Evolutionary conservation across 1,284 basidiomycete genomes (phyloP), one percentile per base, ranked within the genome.

Genomic region (Malassezia pachydermatis): DNA sequence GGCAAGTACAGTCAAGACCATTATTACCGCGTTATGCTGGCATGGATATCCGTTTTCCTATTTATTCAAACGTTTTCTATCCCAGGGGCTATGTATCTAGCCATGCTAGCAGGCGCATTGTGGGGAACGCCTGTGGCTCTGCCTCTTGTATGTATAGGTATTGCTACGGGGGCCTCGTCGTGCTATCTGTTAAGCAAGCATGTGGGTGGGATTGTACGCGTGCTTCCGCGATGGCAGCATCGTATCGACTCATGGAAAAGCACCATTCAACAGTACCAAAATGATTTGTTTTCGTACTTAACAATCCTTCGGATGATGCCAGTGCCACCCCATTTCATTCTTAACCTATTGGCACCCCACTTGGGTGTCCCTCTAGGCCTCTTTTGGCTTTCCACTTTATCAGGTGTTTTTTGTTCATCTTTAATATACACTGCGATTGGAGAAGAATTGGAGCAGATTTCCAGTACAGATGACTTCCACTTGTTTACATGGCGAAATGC

Each of bases 51-150:
- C 51, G 84, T 88, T 1, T 95, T 94, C 73, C 79, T 96, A 58
- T 98, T 95, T 32, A 33, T 96, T 4, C 92, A 98, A 76, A 87
- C 89, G 0, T 98, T 96, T 74, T 89, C 87, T 2, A 79, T 98
- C 5, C 92, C 92, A 0, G 92, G 92, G 0, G 92, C 88, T 19
- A 96, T 96, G 90, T 98, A 98, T 72, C 80, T 98, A 53, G 88
- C 87, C 42, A 95, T 96, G 67, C 81, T 96, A 7, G 89, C 86
- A 11, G 92, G 92, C 25, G 92, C 92, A 0, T 83, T 96, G 5
- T 98, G 89, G 81, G 90, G 92, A 28, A 83, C 94, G n/a, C 75
- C 86, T 1, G 74, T 83, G 6, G 90, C 90, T 0, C 78, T 96
- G 2, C 83, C 87, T 1, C 78, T 96, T n/a, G 86, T 86, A 5